phyloP scores from a whole-genome alignment of 805 yeast genomes.

The Candida andamanensis region DNA sequence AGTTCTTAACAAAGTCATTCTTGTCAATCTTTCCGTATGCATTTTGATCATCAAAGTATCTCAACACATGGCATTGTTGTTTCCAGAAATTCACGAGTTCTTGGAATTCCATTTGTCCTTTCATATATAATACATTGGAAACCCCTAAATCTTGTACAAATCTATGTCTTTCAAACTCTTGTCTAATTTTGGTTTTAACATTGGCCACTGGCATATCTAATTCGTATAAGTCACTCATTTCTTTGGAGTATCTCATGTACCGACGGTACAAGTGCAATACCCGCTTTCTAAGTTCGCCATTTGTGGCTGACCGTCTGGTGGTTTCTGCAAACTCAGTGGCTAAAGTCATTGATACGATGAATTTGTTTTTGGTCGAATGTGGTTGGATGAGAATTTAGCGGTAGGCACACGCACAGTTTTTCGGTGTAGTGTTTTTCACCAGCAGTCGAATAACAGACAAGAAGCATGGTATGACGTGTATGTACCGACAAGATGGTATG shows the following conservation, averaged over 20 bases:
- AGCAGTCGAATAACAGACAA: too few species aligned
- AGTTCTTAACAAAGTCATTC: slow-evolving; percentile 65
- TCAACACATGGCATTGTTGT: slow-evolving; percentile 78
- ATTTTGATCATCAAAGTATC: slow-evolving; percentile 68
- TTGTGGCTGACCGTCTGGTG: slow-evolving; percentile 59
- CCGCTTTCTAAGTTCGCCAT: slow-evolving; percentile 56
- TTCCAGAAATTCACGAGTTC: slow-evolving; percentile 88
- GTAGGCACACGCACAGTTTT: too few species aligned
- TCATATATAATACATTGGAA: slow-evolving; percentile 64
- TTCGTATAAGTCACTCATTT: slow-evolving; percentile 60
- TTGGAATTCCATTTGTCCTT: slow-evolving; percentile 89
- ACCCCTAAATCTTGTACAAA: slow-evolving; percentile 63
- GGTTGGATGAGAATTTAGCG: slow-evolving; percentile 25
- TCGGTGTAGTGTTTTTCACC: too few species aligned
- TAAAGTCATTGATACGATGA: slow-evolving; percentile 40
- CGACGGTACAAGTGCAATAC: slow-evolving; percentile 70
- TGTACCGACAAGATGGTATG: too few species aligned
- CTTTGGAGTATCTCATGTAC: slow-evolving; percentile 58
- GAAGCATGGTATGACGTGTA: too few species aligned
- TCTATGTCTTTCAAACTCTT: slow-evolving; percentile 83
- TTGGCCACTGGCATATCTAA: slow-evolving; percentile 73
- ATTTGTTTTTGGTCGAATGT: slow-evolving; percentile 11
- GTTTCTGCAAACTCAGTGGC: slow-evolving; percentile 85
- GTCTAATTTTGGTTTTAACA: slow-evolving; percentile 79
- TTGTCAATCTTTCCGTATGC: slow-evolving; percentile 50